Evolutionary conservation across 106 monocot genomes (phyloP).

Genomic region (Acanthochlamys bracteata): DNA sequence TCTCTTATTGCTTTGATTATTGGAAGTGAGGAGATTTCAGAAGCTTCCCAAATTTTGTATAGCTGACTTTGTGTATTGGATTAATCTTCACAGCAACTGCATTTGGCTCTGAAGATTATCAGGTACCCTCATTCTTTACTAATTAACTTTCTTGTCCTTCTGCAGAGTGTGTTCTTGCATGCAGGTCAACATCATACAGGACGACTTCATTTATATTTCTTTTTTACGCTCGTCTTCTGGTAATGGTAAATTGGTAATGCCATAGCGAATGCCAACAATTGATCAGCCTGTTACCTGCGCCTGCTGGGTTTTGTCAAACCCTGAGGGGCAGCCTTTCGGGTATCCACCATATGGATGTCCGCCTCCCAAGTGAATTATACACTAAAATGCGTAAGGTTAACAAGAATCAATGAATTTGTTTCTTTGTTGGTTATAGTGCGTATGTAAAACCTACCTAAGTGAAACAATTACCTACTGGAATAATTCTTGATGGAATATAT

Average conservation of each 20-base stretch:
- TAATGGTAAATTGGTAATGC: conserved; percentile 77
- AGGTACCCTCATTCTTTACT: not conserved
- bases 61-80: conserved; percentile 68
- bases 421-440: no score
- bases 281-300: conserved; percentile 67
- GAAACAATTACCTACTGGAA: no score
- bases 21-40: conserved; percentile 55
- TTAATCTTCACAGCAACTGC: conserved; percentile 25
- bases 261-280: conserved; percentile 83
- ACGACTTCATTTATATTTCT: not conserved
- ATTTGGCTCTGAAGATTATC: not conserved
- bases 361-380: no score
- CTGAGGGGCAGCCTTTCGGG: conserved; percentile 35
- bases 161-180: conserved; percentile 92
- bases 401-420: no score
- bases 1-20: conserved; percentile 64
- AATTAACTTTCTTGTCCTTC: not conserved
- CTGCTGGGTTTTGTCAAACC: conserved; percentile 20
- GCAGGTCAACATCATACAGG: conserved; percentile 49
- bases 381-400: no score
- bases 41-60: conserved; percentile 66
- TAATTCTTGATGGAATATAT: no score
- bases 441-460: no score
- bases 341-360: conserved; percentile 33
- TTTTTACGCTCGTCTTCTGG: conserved; percentile 23